Conservation (phyloP, 2,329 filamentous ascomycete genomes). For the Lasiodiplodia sp. region DNA sequence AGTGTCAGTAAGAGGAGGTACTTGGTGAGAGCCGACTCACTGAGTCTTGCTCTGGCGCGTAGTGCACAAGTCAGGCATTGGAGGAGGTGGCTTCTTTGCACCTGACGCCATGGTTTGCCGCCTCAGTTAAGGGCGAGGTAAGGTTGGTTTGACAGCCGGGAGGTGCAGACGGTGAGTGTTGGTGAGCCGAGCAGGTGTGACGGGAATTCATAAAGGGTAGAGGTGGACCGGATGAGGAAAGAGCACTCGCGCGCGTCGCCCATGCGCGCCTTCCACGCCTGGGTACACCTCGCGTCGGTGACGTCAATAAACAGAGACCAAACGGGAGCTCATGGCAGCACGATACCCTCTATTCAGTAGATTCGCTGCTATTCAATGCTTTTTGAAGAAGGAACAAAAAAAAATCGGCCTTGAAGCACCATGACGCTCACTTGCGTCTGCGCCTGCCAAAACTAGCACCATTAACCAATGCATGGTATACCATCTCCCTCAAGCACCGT, state of each 20-base stretch:
- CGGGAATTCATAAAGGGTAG: neutral
- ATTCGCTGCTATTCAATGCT: constrained; percentile 1
- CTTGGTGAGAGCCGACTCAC: neutral
- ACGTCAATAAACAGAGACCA: neutral
- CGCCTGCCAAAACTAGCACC: neutral
- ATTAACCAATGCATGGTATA: constrained; percentile 1
- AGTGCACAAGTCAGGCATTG: neutral
- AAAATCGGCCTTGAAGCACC: neutral
- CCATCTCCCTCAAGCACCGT: constrained; percentile 2
- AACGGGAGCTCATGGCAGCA: neutral
- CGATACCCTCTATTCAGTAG: neutral
- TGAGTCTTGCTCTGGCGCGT: neutral
- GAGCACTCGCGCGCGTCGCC: neutral
- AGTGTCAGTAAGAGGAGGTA: neutral
- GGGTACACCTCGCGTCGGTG: neutral
- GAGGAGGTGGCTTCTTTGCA: neutral
- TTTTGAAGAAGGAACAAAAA: neutral
- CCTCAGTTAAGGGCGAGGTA: neutral
- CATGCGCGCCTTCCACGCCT: neutral
- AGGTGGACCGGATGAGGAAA: neutral
- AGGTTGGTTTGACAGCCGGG: neutral
- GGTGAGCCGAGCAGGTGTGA: neutral
- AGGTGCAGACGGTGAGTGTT: neutral
- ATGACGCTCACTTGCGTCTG: neutral
- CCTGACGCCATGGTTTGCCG: neutral